Evolutionary conservation across 192 early-diverging fungal species (phyloP), one percentile per base, ranked within the genome.

Genomic region (Umbelopsis isabellina): DNA sequence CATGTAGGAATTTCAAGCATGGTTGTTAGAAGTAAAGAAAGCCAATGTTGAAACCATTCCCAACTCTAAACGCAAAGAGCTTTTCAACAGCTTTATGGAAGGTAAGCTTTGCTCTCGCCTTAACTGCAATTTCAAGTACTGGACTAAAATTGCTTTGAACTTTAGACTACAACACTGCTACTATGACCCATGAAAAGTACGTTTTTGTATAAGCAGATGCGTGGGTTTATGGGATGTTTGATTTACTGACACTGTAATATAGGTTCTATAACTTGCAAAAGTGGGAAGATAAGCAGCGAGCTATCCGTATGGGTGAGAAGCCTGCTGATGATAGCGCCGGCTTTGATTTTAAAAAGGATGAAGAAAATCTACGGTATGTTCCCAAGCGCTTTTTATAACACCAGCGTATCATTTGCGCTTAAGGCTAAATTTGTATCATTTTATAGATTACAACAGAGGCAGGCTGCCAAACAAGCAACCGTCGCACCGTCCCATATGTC

Each of bases 171-270:
- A 88, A 88, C 44, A 88, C 86, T 4, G 86, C 83, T 11, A 88
- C 86, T 0, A 83, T 88, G 81, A 81, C 86, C 6, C 86, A 88
- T 74, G 82, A 84, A 70, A 87, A 87, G 73, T 79, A 71, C 69
- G 65, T 50, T 20, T 12, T 65, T 22, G 21, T 2, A 27, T n/a
- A 22, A 0, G 22, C 1, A 37, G 20, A 11, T 22, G 46, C 15
- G 12, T 12, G 4, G 30, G 3, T 18, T 50, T 2, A 41, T 52
- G 13, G 46, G 7, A 37, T 44, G 27, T 48, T 33, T 37, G 30
- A 3, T 2, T 25, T 44, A n/a, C 12, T n/a, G 1, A 21, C 18
- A 49, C 6, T 3, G 33, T 20, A 37, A 20, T 30, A 30, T 49
- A 79, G 74, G 50, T 88, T 79, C 45, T 87, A 87, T 55, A 72